Percentiles rank a stretch among this genome's conserved stretches.
Conservation (phyloP, 768 basidiomycete species). For the Mycena amicta region DNA sequence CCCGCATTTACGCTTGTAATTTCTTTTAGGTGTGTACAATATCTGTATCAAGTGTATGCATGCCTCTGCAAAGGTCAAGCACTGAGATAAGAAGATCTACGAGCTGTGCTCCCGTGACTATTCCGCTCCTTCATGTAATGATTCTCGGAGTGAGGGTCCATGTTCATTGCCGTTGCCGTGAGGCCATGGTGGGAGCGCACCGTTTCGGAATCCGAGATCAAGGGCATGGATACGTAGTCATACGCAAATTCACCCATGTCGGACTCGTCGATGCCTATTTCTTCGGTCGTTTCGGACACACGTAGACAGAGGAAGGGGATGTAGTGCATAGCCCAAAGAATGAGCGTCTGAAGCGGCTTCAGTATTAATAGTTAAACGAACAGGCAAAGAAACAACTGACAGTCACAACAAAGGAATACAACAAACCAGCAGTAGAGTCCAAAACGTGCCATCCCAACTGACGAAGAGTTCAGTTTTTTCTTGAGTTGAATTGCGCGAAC, state of each 20-base stretch:
- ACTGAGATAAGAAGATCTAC: neutral
- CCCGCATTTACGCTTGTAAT: slow-evolving; percentile 41
- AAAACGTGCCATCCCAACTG: slow-evolving; percentile 89
- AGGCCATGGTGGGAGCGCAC: slow-evolving; percentile 7
- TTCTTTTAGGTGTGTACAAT: neutral
- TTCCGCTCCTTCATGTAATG: slow-evolving; percentile 22
- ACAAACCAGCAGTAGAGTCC: slow-evolving; percentile 65
- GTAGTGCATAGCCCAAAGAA: slow-evolving; percentile 86
- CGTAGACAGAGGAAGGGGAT: slow-evolving; percentile 82
- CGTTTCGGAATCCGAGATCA: slow-evolving; percentile 52
- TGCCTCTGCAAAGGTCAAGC: neutral
- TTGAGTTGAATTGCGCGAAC: too few relatives aligned
- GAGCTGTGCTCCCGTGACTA: slow-evolving; percentile 3
- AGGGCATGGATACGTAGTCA: slow-evolving; percentile 67
- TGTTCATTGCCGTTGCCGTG: slow-evolving; percentile 18
- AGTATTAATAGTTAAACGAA: too few relatives aligned
- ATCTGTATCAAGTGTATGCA: too few relatives aligned
- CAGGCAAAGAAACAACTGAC: slow-evolving; percentile 43
- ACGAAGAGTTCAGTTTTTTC: too few relatives aligned
- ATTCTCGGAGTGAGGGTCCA: slow-evolving; percentile 14
- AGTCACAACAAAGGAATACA: slow-evolving; percentile 78
- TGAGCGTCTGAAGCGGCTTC: slow-evolving; percentile 72
- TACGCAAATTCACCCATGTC: slow-evolving; percentile 91
- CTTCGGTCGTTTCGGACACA: slow-evolving; percentile 63
- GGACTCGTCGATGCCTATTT: slow-evolving; percentile 84